Evolutionary conservation across 768 basidiomycete species (phyloP).

Genomic region (Lactarius quietus): DNA sequence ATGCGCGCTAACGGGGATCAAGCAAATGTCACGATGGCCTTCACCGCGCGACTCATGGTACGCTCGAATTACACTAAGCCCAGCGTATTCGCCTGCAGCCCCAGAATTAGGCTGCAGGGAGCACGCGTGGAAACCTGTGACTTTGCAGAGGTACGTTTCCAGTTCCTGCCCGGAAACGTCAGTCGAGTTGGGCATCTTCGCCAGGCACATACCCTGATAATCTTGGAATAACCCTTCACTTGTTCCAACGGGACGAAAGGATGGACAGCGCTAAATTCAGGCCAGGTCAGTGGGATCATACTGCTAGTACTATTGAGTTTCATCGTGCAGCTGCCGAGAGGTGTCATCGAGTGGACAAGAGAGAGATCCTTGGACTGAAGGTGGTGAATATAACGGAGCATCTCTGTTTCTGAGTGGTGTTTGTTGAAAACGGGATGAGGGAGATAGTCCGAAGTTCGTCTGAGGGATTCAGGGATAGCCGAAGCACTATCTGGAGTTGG

Average conservation of each 20-base stretch:
- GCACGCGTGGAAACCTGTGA: slow-evolving; percentile 95
- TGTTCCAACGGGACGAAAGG: slow-evolving; percentile 92
- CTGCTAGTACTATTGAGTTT: slow-evolving; percentile 98
- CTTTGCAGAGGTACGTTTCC: slow-evolving; percentile 83
- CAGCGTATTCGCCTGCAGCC: slow-evolving; percentile 95
- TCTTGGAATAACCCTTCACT: slow-evolving; percentile 76
- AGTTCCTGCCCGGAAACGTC: slow-evolving; percentile 60
- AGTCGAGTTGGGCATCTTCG: neutral
- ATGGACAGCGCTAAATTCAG: slow-evolving; percentile 86
- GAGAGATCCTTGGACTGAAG: slow-evolving; percentile 93
- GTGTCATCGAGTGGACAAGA: slow-evolving; percentile 94
- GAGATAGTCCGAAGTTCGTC: slow-evolving; percentile 66
- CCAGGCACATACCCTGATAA: slow-evolving; percentile 60
- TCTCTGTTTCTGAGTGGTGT: slow-evolving; percentile 97
- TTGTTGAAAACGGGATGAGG: slow-evolving; percentile 92
- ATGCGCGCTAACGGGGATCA: slow-evolving; percentile 95
- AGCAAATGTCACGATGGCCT: slow-evolving; percentile 80
- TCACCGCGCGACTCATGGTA: slow-evolving; percentile 91
- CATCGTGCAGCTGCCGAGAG: slow-evolving; percentile 95
- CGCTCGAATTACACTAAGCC: slow-evolving; percentile 90
- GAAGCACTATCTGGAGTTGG: slow-evolving; percentile 36
- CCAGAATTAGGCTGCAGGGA: slow-evolving; percentile 99
- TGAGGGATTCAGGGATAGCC: slow-evolving; percentile 53
- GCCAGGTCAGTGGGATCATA: slow-evolving; percentile 95
- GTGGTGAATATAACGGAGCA: slow-evolving; percentile 94